Conservation (phyloP, 257 asterid genomes). For the Nicotiana obtusifolia region DNA sequence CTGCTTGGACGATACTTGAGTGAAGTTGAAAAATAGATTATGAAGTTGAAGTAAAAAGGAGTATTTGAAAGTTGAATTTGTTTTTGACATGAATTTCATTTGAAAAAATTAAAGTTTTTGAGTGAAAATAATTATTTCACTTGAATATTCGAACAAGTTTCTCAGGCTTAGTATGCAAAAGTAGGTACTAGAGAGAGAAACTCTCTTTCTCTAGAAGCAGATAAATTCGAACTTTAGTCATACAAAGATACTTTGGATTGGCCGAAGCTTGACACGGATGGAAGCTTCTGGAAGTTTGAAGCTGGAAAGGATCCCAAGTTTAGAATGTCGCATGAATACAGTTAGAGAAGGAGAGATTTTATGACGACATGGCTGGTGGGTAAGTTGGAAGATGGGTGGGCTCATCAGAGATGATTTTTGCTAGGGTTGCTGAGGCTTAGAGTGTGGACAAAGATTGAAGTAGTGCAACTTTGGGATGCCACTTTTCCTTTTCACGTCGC, state of each 20-base stretch:
- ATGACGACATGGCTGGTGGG: not conserved
- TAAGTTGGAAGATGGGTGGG: not conserved
- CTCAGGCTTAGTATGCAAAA: too few relatives aligned
- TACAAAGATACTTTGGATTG: not conserved
- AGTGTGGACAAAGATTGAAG: not conserved
- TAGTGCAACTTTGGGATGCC: not conserved
- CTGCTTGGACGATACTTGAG: too few relatives aligned
- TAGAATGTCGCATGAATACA: not conserved
- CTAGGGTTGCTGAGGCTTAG: not conserved
- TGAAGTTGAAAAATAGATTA: too few relatives aligned
- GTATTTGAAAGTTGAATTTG: too few relatives aligned
- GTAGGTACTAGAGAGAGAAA: too few relatives aligned
- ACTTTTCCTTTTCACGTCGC: not conserved
- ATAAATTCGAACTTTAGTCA: not conserved
- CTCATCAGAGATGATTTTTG: not conserved
- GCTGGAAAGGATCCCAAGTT: not conserved
- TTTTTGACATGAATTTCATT: too few relatives aligned
- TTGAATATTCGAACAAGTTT: too few relatives aligned
- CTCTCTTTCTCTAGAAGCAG: not conserved
- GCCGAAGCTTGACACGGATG: not conserved
- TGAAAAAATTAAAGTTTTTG: too few relatives aligned
- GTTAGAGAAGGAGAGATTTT: not conserved
- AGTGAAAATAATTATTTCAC: too few relatives aligned
- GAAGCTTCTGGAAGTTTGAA: not conserved
- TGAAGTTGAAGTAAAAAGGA: too few relatives aligned